phyloP scores from a whole-genome alignment of 176 grass and related monocot species.

The Rhipidocladum racemiflorum region DNA sequence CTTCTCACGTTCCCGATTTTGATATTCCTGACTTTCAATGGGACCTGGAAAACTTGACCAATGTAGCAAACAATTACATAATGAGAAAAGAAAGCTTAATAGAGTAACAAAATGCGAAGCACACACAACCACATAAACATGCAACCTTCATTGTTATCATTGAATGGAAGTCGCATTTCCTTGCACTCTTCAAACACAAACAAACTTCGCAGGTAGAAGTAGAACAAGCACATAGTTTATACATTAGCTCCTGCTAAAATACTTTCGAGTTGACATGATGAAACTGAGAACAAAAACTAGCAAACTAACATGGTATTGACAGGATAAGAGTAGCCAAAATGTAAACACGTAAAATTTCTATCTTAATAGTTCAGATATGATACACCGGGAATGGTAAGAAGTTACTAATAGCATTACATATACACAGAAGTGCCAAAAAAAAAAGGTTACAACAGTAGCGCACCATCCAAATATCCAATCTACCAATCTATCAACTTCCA shows the following conservation, averaged over 20 bases:
- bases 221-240: constrained; percentile 4
- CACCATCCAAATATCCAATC: no score
- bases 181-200: neutral
- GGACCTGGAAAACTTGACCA: constrained; percentile 91
- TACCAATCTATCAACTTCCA: constrained; percentile 26
- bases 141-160: neutral
- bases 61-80: constrained; percentile 46
- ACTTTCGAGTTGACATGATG: neutral
- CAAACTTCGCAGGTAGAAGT: neutral
- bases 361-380: neutral
- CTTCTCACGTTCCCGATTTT: constrained; percentile 50
- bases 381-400: neutral
- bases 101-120: neutral
- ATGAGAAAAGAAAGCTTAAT: constrained; percentile 23
- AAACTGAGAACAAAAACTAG: neutral
- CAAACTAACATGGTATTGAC: neutral
- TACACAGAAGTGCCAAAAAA: neutral
- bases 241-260: neutral
- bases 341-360: neutral
- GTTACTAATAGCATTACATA: constrained; percentile 10
- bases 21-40: constrained; percentile 46
- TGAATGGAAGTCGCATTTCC: neutral
- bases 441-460: neutral
- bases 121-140: neutral
- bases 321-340: constrained; percentile 12